phyloP scores from a whole-genome alignment of 1,139 yeast species.

The Arxiozyma telluris region DNA sequence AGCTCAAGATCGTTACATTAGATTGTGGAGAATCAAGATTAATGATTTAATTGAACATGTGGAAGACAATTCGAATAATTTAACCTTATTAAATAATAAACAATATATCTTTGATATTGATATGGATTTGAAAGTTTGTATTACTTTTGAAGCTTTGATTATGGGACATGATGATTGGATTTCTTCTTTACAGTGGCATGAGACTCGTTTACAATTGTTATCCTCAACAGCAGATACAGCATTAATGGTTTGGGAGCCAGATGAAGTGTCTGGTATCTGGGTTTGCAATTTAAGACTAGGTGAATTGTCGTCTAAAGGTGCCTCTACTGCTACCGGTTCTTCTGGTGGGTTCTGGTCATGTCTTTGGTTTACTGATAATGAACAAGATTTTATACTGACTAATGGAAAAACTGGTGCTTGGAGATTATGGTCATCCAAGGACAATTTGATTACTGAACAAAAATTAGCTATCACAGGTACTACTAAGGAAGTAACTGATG shows the following conservation, averaged over 20 bases:
- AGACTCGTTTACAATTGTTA: conserved; percentile 49
- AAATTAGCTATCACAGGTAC: conserved; percentile 69
- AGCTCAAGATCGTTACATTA: conserved; percentile 80
- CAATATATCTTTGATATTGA: conserved; percentile 48
- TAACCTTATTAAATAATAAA: conserved; percentile 51
- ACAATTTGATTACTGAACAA: conserved; percentile 41
- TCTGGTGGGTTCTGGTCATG: conserved; percentile 97
- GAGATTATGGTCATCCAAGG: conserved; percentile 54
- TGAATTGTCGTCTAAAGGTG: conserved; percentile 89
- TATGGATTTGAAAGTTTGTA: conserved; percentile 35
- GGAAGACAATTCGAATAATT: conserved; percentile 46
- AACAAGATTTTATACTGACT: conserved; percentile 51
- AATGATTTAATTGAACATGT: conserved; percentile 50
- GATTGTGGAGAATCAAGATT: conserved; percentile 68
- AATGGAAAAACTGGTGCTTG: conserved; percentile 91
- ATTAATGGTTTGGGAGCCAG: conserved; percentile 94
- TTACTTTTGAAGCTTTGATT: conserved; percentile 82
- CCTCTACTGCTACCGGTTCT: conserved; percentile 96
- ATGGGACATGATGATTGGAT: conserved; percentile 99
- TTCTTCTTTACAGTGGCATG: conserved; percentile 76
- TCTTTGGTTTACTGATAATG: conserved; percentile 54
- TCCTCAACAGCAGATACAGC: conserved; percentile 94
- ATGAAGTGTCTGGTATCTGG: conserved; percentile 83
- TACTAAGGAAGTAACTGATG: conserved; percentile 61
- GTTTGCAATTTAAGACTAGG: conserved; percentile 74